These are phyloP conservation scores for Salix arbutifolia DNA, from an alignment of 345 rosid species.

Conservation along the genomic window DNA sequence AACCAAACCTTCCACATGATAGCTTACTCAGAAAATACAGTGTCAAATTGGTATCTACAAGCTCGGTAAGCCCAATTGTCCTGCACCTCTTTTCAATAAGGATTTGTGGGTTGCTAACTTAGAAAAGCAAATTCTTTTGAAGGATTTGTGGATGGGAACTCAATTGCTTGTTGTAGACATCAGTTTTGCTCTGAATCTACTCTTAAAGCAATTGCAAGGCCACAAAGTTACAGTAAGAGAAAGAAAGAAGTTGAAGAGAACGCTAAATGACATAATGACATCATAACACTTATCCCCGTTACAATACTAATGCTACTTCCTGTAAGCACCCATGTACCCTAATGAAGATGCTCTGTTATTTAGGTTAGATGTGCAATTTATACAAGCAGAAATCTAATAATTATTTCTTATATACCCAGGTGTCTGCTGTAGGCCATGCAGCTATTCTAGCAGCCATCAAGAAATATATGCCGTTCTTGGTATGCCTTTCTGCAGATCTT, in stretches of 20 bases:
- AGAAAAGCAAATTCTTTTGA: slow-evolving; percentile 3
- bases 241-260: slow-evolving; percentile 39
- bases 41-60: slow-evolving; percentile 32
- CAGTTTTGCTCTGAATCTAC: slow-evolving; percentile 35
- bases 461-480: slow-evolving; percentile 53
- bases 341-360: no score
- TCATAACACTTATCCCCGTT: slow-evolving; percentile 49
- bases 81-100: slow-evolving; percentile 3
- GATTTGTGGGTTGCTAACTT: neutral
- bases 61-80: slow-evolving; percentile 26
- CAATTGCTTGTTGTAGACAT: slow-evolving; percentile 52
- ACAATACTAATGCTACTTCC: slow-evolving; percentile 63
- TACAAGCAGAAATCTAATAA: neutral
- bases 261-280: slow-evolving; percentile 48
- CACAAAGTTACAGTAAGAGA: slow-evolving; percentile 39
- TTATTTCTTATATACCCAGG: slow-evolving; percentile 23
- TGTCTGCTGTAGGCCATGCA: slow-evolving; percentile 60
- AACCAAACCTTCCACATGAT: slow-evolving; percentile 18
- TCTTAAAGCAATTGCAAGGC: slow-evolving; percentile 43
- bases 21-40: slow-evolving; percentile 42
- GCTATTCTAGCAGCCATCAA: slow-evolving; percentile 57
- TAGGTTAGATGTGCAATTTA: neutral
- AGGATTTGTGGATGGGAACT: slow-evolving; percentile 60
- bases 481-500: slow-evolving; percentile 12
- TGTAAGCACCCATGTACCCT: slow-evolving; percentile 30